phyloP scores from a whole-genome alignment of 352 stramenopile species.

The Globisporangium takayamanum region DNA sequence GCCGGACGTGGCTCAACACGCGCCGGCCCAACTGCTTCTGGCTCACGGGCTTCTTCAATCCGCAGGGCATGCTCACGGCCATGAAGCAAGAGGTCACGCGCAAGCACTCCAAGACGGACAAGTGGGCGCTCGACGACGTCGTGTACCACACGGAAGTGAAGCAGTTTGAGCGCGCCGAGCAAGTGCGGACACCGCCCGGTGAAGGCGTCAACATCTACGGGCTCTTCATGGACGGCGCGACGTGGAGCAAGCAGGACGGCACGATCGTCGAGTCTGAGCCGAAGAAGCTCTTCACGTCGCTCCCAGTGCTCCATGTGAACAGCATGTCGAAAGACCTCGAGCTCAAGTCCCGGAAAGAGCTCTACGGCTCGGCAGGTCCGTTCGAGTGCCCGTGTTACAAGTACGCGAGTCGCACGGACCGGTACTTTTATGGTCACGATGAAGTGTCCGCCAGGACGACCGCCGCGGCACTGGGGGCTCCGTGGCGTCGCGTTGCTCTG shows the following conservation, averaged over 20 bases:
- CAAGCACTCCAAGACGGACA: constrained; percentile 94
- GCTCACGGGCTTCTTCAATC: constrained; percentile 98
- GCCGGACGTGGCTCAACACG: constrained; percentile 93
- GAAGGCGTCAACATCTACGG: constrained; percentile 98
- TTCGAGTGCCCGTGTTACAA: constrained; percentile 98
- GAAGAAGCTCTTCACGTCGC: constrained; percentile 95
- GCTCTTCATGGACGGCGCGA: constrained; percentile 95
- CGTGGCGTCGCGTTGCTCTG: constrained; percentile 92
- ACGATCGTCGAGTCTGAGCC: constrained; percentile 94
- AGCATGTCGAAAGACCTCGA: constrained; percentile 93
- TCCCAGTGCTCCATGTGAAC: constrained; percentile 96
- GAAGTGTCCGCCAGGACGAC: constrained; percentile 85
- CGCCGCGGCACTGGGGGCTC: constrained; percentile 92
- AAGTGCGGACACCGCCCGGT: constrained; percentile 77
- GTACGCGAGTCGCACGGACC: constrained; percentile 92
- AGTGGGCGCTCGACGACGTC: constrained; percentile 97
- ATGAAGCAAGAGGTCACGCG: constrained; percentile 99
- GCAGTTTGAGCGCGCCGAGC: constrained; percentile 89
- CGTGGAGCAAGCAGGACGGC: constrained; percentile 92
- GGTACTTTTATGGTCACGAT: constrained; percentile 95
- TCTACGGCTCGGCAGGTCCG: constrained; percentile 87
- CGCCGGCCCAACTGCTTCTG: constrained; percentile 94
- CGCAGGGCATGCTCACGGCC: constrained; percentile 96
- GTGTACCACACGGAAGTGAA: constrained; percentile 97
- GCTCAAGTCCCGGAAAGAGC: constrained; percentile 88